Evolutionary conservation across 1,284 basidiomycete species (phyloP).

Genomic region (Trichosporon sp.): DNA sequence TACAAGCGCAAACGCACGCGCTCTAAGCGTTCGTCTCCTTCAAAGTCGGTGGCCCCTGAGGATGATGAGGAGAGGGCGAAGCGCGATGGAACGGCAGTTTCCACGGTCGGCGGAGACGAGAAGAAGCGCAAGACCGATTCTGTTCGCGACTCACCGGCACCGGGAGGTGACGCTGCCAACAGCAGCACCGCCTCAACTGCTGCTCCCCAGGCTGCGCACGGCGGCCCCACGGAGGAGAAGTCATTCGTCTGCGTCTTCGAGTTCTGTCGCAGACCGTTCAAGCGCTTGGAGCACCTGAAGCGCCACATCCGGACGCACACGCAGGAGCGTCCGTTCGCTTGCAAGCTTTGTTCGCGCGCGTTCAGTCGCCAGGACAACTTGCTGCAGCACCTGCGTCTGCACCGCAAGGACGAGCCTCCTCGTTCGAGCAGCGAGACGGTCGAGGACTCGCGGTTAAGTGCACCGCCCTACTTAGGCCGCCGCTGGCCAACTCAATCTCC

Average conservation of each 20-base stretch:
- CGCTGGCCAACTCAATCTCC: slow-evolving; percentile 18
- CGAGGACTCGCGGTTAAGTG: slow-evolving; percentile 18
- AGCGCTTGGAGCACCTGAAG: slow-evolving; percentile 81
- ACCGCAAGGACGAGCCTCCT: slow-evolving; percentile 50
- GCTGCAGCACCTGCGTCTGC: slow-evolving; percentile 73
- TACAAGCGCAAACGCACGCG: slow-evolving; percentile 24
- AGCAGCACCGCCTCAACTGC: slow-evolving; percentile 1
- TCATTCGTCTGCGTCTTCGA: slow-evolving; percentile 25
- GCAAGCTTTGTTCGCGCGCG: slow-evolving; percentile 65
- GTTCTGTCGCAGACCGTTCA: slow-evolving; percentile 71
- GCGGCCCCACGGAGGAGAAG: slow-evolving; percentile 21
- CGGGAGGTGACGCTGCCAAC: slow-evolving; percentile 9
- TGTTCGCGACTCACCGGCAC: neutral
- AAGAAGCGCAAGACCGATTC: slow-evolving; percentile 15
- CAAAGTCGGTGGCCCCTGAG: slow-evolving; percentile 17
- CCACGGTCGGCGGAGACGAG: slow-evolving; percentile 5
- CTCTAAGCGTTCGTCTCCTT: slow-evolving; percentile 18
- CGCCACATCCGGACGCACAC: slow-evolving; percentile 85
- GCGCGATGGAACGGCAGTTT: slow-evolving; percentile 8
- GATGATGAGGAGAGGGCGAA: slow-evolving; percentile 11
- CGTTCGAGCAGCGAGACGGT: slow-evolving; percentile 14
- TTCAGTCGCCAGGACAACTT: slow-evolving; percentile 83
- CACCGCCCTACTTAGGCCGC: slow-evolving; percentile 16
- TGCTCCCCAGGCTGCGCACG: slow-evolving; percentile 2
- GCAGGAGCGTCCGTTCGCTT: slow-evolving; percentile 74